phyloP scores from a whole-genome alignment of 202 grass and related monocot genomes.

The Brachypodium distachyon region DNA sequence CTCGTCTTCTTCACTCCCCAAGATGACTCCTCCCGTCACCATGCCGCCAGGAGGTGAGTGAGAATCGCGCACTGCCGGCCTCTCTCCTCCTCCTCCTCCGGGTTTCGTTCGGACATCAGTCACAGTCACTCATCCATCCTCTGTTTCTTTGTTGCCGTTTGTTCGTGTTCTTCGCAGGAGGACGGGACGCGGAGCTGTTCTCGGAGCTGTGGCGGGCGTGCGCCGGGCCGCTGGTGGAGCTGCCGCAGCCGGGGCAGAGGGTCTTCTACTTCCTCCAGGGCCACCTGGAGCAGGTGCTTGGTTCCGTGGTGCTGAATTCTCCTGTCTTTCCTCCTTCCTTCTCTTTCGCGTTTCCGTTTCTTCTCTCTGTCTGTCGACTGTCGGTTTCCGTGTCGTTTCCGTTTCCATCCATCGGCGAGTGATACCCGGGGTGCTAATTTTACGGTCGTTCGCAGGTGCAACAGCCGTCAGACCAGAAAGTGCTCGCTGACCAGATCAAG shows the following conservation, averaged over 20 bases:
- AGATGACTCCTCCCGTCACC: too few relatives aligned
- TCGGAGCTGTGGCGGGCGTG: slow-evolving; percentile 86
- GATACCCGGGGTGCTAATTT: too few relatives aligned
- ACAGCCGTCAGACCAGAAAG: slow-evolving; percentile 59
- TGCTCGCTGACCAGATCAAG: slow-evolving; percentile 73
- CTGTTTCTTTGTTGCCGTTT: background rate
- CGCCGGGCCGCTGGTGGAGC: slow-evolving; percentile 87
- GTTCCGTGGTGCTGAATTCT: background rate
- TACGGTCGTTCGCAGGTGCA: slow-evolving; percentile 49
- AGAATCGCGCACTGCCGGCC: too few relatives aligned
- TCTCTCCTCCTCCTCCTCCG: too few relatives aligned
- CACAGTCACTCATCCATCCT: background rate
- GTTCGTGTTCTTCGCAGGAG: background rate
- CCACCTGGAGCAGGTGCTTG: slow-evolving; percentile 80
- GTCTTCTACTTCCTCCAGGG: slow-evolving; percentile 99
- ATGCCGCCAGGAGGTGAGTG: too few relatives aligned
- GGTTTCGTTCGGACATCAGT: too few relatives aligned
- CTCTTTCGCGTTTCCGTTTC: too few relatives aligned
- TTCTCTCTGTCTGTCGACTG: background rate
- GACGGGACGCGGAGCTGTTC: slow-evolving; percentile 40
- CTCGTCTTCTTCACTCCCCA: too few relatives aligned
- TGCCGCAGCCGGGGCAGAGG: slow-evolving; percentile 55
- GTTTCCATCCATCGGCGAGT: background rate
- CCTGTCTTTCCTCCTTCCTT: too few relatives aligned
- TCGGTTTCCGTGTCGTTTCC: too few relatives aligned